Evolutionary conservation across 371 early-diverging fungal species (phyloP).

Genomic region (Mucor velutinosus): DNA sequence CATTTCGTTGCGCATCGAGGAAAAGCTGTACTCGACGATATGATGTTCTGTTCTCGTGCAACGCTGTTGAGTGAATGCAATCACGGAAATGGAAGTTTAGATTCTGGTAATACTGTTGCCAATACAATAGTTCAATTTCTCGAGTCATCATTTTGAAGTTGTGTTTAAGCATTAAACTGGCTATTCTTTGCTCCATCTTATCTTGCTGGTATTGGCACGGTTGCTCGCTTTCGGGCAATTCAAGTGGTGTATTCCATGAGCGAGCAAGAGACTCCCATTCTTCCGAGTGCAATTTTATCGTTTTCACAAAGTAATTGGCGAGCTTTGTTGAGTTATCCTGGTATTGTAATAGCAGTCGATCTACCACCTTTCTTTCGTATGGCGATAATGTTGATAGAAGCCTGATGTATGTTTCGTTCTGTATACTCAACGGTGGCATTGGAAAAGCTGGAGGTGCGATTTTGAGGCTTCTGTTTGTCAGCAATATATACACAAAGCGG

Average conservation of each 20-base stretch:
- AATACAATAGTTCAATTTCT: background rate
- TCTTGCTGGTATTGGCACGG: background rate
- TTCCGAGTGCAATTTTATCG: background rate
- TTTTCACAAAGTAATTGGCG: background rate
- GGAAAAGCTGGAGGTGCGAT: background rate
- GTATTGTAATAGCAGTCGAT: background rate
- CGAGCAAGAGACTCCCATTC: background rate
- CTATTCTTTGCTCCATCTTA: background rate
- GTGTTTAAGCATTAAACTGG: background rate
- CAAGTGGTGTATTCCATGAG: background rate
- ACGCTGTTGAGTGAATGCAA: background rate
- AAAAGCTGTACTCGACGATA: background rate
- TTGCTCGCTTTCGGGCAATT: background rate
- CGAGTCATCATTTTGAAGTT: background rate
- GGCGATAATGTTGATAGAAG: background rate
- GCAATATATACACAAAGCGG: background rate
- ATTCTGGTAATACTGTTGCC: background rate
- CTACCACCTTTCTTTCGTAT: background rate
- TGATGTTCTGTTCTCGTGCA: background rate
- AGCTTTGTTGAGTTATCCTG: background rate
- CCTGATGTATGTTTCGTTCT: background rate
- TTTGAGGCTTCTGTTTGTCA: background rate
- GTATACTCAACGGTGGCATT: background rate
- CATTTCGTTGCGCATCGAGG: background rate
- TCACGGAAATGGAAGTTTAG: background rate